phyloP scores from a whole-genome alignment of 2,329 filamentous ascomycete genomes.

The Pseudogymnoascus sp. region DNA sequence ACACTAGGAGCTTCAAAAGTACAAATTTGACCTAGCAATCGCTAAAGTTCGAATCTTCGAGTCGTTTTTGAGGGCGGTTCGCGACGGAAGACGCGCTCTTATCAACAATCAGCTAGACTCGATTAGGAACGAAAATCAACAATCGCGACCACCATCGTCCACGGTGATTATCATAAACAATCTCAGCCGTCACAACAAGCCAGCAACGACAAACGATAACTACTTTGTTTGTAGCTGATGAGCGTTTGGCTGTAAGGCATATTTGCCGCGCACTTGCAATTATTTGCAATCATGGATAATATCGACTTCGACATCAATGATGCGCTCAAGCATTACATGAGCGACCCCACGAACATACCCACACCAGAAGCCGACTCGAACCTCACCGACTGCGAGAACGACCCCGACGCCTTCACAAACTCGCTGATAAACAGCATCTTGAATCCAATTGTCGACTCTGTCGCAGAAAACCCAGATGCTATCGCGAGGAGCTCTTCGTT shows the following conservation, averaged over 20 bases:
- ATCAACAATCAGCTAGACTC: not conserved
- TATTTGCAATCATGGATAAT: slow-evolving; percentile 51
- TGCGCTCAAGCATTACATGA: slow-evolving; percentile 93
- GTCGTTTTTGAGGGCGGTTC: not conserved
- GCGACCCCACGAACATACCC: slow-evolving; percentile 73
- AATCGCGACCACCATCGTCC: slow-evolving; percentile 5
- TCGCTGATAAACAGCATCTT: slow-evolving; percentile 75
- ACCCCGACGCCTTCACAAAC: slow-evolving; percentile 73
- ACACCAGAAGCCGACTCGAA: slow-evolving; percentile 79
- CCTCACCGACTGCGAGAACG: slow-evolving; percentile 85
- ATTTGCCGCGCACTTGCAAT: slow-evolving; percentile 9
- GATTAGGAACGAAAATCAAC: slow-evolving; percentile 10
- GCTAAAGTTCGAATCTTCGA: not conserved
- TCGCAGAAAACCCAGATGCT: slow-evolving; percentile 86
- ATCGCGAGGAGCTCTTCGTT: slow-evolving; percentile 71
- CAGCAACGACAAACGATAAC: not conserved
- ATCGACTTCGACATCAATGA: slow-evolving; percentile 93
- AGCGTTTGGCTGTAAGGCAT: not conserved
- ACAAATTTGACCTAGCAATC: not conserved
- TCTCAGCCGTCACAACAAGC: not conserved
- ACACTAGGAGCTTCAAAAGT: not conserved
- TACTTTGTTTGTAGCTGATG: not conserved
- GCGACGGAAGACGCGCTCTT: slow-evolving; percentile 8
- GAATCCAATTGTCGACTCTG: slow-evolving; percentile 85
- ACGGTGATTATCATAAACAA: slow-evolving; percentile 9